Conservation (phyloP, 2,329 filamentous ascomycete genomes). For the Penicillium hordei region DNA sequence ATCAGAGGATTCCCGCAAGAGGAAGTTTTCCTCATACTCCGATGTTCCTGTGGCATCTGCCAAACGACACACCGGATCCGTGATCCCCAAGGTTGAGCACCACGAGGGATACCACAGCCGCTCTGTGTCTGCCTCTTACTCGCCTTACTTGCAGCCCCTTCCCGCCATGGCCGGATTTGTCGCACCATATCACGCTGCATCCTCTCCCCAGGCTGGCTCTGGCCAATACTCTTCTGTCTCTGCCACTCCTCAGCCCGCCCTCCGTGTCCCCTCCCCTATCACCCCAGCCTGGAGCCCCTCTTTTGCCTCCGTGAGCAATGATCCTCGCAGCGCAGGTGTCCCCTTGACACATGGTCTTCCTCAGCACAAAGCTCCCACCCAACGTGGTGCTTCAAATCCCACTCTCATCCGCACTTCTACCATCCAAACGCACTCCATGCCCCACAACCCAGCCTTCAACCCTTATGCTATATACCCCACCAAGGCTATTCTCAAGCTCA, state of each 20-base stretch:
- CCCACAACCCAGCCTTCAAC: conserved; percentile 63
- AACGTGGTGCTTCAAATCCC: conserved; percentile 54
- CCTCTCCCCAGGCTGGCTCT: conserved; percentile 43
- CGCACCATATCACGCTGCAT: conserved; percentile 36
- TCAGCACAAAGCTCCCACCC: conserved; percentile 42
- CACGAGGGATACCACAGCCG: conserved; percentile 54
- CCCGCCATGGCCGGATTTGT: conserved; percentile 43
- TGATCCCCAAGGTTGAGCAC: conserved; percentile 50
- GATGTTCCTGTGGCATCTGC: conserved; percentile 47
- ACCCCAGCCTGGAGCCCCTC: conserved; percentile 49
- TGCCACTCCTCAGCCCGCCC: conserved; percentile 42
- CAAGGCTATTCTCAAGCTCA: conserved; percentile 82
- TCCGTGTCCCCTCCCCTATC: conserved; percentile 52
- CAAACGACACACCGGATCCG: conserved; percentile 50
- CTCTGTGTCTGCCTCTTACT: conserved; percentile 49
- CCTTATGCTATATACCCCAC: conserved; percentile 77
- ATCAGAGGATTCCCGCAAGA: conserved; percentile 52
- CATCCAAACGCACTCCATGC: conserved; percentile 53
- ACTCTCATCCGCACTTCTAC: conserved; percentile 68
- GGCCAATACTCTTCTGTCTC: conserved; percentile 46
- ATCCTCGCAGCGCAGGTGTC: conserved; percentile 46
- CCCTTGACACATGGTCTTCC: conserved; percentile 40
- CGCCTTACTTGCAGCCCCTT: conserved; percentile 53
- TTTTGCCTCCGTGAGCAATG: conserved; percentile 48
- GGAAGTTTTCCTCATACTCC: conserved; percentile 56